These are phyloP conservation scores for Corymbia citriodora DNA, from an alignment of 441 rosid species.

Conservation along the genomic window DNA sequence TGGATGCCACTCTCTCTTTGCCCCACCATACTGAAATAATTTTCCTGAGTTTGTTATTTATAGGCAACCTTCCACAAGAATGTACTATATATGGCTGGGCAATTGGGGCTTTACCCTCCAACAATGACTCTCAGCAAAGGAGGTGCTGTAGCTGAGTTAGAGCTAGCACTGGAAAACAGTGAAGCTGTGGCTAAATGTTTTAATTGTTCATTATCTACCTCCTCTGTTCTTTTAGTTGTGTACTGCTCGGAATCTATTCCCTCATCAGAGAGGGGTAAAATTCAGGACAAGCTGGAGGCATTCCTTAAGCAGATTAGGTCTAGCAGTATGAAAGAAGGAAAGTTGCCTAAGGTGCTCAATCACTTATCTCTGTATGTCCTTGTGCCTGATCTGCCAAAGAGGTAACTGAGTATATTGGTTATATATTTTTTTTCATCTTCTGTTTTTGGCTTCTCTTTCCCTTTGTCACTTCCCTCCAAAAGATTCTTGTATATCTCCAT, in stretches of 20 bases:
- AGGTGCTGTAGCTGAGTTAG: slow-evolving; percentile 65
- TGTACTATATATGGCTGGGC: slow-evolving; percentile 95
- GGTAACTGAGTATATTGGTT: slow-evolving; percentile 29
- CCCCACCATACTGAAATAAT: background rate
- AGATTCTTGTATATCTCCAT: background rate
- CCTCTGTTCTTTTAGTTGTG: slow-evolving; percentile 55
- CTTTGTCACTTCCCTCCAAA: background rate
- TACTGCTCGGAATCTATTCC: slow-evolving; percentile 65
- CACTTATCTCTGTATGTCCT: slow-evolving; percentile 63
- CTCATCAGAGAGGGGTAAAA: slow-evolving; percentile 43
- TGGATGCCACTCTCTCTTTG: background rate
- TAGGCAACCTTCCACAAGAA: slow-evolving; percentile 90
- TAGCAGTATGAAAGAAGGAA: slow-evolving; percentile 20
- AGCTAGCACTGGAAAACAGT: slow-evolving; percentile 78
- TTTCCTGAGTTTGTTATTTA: background rate
- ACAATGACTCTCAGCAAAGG: slow-evolving; percentile 63
- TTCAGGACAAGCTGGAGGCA: slow-evolving; percentile 51
- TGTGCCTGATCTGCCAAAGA: slow-evolving; percentile 85
- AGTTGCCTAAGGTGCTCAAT: slow-evolving; percentile 24
- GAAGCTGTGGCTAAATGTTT: slow-evolving; percentile 87
- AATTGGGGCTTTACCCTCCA: slow-evolving; percentile 91
- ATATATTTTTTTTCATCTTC: background rate
- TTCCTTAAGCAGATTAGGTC: slow-evolving; percentile 44
- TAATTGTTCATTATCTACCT: slow-evolving; percentile 62
- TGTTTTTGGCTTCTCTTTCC: background rate